These are phyloP conservation scores for Fusarium coffeatum DNA, from an alignment of 2,329 filamentous ascomycete genomes.

Conservation along the genomic window DNA sequence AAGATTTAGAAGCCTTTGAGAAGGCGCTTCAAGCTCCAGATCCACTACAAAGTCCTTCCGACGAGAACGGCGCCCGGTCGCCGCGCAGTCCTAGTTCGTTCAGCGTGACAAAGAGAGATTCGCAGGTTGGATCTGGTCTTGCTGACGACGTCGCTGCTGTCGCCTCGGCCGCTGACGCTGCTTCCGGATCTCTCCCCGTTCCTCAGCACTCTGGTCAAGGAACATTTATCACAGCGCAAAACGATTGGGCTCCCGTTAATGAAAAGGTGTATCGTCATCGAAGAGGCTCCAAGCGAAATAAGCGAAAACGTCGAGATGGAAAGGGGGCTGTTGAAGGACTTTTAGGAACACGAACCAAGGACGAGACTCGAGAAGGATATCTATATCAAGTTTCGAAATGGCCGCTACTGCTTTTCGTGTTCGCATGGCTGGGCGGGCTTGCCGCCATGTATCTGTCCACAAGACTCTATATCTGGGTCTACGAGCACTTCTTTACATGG, in stretches of 20 bases:
- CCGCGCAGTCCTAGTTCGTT: conserved; percentile 56
- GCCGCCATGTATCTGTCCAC: conserved; percentile 80
- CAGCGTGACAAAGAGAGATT: conserved; percentile 58
- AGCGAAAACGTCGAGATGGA: conserved; percentile 48
- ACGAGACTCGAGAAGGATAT: conserved; percentile 95
- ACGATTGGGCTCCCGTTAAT: conserved; percentile 94
- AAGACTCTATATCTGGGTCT: conserved; percentile 88
- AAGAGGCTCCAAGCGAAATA: conserved; percentile 53
- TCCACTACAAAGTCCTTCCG: conserved; percentile 71
- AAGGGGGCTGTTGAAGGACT: conserved; percentile 55
- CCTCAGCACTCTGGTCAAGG: conserved; percentile 48
- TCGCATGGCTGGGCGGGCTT: conserved; percentile 82
- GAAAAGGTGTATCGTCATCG: conserved; percentile 68
- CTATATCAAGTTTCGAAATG: conserved; percentile 91
- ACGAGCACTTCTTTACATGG: conserved; percentile 94
- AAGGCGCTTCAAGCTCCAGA: conserved; percentile 86
- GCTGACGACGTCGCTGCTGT: conserved; percentile 53
- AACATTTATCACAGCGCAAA: conserved; percentile 86
- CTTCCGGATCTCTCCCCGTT: conserved; percentile 51
- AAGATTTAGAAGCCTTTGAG: conserved; percentile 82
- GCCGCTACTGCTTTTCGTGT: conserved; percentile 84
- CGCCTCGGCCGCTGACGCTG: conserved; percentile 54
- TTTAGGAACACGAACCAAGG: conserved; percentile 73
- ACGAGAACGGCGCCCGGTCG: conserved; percentile 59
- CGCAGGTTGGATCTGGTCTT: conserved; percentile 47